Evolutionary conservation across 257 asterid species (phyloP).

Genomic region (Solanum stenotomum): DNA sequence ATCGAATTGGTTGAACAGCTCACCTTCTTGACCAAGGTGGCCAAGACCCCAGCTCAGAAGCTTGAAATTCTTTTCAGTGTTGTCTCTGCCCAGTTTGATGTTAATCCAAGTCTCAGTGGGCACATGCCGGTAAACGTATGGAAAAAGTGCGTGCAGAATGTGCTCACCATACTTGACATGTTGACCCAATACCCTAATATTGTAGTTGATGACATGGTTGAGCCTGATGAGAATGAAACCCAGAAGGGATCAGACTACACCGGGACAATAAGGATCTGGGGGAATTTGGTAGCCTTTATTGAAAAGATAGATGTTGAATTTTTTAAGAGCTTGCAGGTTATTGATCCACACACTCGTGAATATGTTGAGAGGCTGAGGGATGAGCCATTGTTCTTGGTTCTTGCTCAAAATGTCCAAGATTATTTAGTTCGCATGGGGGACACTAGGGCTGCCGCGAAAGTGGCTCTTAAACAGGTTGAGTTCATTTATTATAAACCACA

Average conservation of each 20-base stretch:
- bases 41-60: slow-evolving; percentile 14
- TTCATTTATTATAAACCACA: slow-evolving; percentile 89
- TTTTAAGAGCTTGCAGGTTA: slow-evolving; percentile 89
- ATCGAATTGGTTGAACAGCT: slow-evolving; percentile 15
- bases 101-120: slow-evolving; percentile 57
- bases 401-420: slow-evolving; percentile 84
- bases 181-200: slow-evolving; percentile 71
- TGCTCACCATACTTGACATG: slow-evolving; percentile 64
- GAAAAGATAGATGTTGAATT: slow-evolving; percentile 81
- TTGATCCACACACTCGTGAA: slow-evolving; percentile 94
- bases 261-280: slow-evolving; percentile 84
- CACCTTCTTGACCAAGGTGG: slow-evolving; percentile 17
- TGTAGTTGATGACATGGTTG: slow-evolving; percentile 83
- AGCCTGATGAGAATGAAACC: slow-evolving; percentile 89
- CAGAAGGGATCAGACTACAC: slow-evolving; percentile 61
- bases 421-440: slow-evolving; percentile 57
- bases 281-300: slow-evolving; percentile 86
- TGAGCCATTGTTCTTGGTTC: slow-evolving; percentile 73
- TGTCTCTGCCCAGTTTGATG: slow-evolving; percentile 70
- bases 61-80: slow-evolving; percentile 24
- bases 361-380: slow-evolving; percentile 89
- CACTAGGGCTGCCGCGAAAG: slow-evolving; percentile 78
- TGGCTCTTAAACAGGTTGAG: slow-evolving; percentile 85
- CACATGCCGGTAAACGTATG: slow-evolving; percentile 95
- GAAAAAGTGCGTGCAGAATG: slow-evolving; percentile 81